Percentiles rank a stretch among this genome's conserved stretches.
These are phyloP conservation scores for Ophiostoma triangulosporum DNA, from an alignment of 2,329 filamentous ascomycete genomes.

Conservation along the genomic window DNA sequence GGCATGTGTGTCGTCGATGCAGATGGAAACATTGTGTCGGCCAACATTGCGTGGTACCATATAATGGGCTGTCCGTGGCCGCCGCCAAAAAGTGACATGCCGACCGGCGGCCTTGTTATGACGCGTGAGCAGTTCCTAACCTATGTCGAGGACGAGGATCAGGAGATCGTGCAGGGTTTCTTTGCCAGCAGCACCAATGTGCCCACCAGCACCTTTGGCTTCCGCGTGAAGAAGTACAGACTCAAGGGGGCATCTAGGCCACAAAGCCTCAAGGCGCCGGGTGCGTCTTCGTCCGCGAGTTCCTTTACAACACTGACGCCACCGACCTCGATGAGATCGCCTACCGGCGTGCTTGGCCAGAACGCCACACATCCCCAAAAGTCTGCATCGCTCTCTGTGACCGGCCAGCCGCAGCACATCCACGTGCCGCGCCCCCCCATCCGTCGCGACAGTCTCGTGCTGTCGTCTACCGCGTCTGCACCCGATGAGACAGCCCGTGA, in stretches of 20 bases:
- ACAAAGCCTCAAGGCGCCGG: neutral
- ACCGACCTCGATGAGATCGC: neutral
- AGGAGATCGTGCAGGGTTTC: slow-evolving; percentile 25
- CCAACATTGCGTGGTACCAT: slow-evolving; percentile 52
- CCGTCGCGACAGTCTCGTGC: slow-evolving; percentile 10
- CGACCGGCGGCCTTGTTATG: slow-evolving; percentile 9
- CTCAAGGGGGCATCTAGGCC: slow-evolving; percentile 15
- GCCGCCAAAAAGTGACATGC: neutral
- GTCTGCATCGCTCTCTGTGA: slow-evolving; percentile 18
- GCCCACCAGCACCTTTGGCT: slow-evolving; percentile 31
- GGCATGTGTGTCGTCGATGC: slow-evolving; percentile 60
- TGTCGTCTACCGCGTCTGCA: slow-evolving; percentile 9
- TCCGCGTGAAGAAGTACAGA: slow-evolving; percentile 26
- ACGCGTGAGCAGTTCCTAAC: slow-evolving; percentile 23
- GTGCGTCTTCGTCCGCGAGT: neutral
- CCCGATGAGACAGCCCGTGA: slow-evolving; percentile 13
- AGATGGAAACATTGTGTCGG: slow-evolving; percentile 52
- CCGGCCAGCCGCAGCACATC: neutral
- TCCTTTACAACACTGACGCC: neutral
- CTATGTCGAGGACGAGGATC: slow-evolving; percentile 34
- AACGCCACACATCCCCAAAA: slow-evolving; percentile 22
- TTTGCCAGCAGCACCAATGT: slow-evolving; percentile 29
- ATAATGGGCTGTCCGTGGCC: slow-evolving; percentile 31
- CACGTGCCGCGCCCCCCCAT: neutral
- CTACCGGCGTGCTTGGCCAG: neutral